Percentiles rank a stretch among this genome's conserved stretches.
These are phyloP conservation scores for Elaeis guineensis DNA, from an alignment of 176 grass and related monocot genomes.

Conservation along the genomic window DNA sequence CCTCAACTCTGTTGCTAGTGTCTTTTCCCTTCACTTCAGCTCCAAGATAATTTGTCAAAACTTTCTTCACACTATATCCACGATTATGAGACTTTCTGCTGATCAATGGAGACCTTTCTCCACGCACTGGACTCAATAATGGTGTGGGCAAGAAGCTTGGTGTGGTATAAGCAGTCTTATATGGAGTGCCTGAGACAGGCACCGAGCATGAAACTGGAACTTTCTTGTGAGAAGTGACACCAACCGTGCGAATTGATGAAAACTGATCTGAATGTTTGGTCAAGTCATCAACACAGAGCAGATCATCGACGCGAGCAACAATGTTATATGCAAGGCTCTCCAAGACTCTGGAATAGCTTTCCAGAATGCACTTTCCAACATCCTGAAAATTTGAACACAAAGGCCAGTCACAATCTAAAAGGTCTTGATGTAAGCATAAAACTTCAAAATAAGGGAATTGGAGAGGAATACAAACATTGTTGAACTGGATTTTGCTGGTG, in stretches of 20 bases:
- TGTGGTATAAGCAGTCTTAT: constrained; percentile 53
- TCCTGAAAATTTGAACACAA: constrained; percentile 41
- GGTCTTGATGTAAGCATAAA: no score
- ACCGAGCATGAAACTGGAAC: constrained; percentile 39
- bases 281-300: constrained; percentile 64
- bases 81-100: constrained; percentile 33
- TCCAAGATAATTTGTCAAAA: constrained; percentile 40
- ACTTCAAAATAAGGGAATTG: neutral
- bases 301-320: constrained; percentile 71
- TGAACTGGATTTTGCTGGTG: constrained; percentile 94
- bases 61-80: constrained; percentile 45
- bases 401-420: no score
- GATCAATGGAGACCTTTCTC: constrained; percentile 34
- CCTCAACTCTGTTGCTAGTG: constrained; percentile 14
- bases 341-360: constrained; percentile 91
- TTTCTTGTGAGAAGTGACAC: constrained; percentile 45
- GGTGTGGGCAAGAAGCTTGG: constrained; percentile 61
- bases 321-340: constrained; percentile 92
- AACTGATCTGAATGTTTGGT: constrained; percentile 52
- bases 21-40: constrained; percentile 37
- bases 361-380: constrained; percentile 76
- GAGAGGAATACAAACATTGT: constrained; percentile 43
- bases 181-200: constrained; percentile 77
- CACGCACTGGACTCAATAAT: constrained; percentile 39
- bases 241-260: constrained; percentile 18